Evolutionary conservation across 129 eudicot genomes (phyloP), one percentile per base, ranked within the genome.

Genomic region (Glebionis coronaria): DNA sequence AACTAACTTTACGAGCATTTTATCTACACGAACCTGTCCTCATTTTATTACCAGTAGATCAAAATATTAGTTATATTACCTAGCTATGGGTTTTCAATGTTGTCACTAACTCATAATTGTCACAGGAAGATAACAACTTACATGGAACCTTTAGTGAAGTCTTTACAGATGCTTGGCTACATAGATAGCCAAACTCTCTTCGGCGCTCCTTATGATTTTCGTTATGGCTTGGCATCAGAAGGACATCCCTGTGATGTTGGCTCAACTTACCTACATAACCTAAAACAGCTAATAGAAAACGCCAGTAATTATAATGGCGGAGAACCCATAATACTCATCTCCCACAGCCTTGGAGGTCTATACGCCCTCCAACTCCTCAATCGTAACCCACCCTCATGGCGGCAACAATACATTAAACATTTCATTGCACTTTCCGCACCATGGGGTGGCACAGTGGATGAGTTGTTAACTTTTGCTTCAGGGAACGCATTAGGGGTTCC

Each of bases 181-280:
- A 45, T 45, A 4, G 85, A 79, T 8, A 72, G 82, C 4, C 7
- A 78, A 49, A 84, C 78, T 71, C 84, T 92, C 16, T 88, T 82
- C 45, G 98, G 98, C 61, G 96, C 96, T 8, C 98, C 98, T 1
- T 92, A 92, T 9, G 98, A 92, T 75, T 92, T 92, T 27, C 91
- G 96, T 0, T 92, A 92, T 14, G 98, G 91, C 9, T 45, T 88
- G 55, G 98, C 98, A 12, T 63, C 95, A 1, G 55, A 78, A 44
- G 96, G 95, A n/a, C 95, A 80, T 70, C 88, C 95, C 18, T 78
- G 70, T 42, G 16, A 60, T 0, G 82, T 86, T 13, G 96, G 87
- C 11, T 57, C 91, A 25, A 71, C 78, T 10, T 92, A 58, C 77
- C 91, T 92, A 9, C 9, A 76, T 21, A 86, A 86, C 81, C 78